phyloP scores from a whole-genome alignment of 495 filamentous ascomycete genomes.

The Penicillium odoratum region DNA sequence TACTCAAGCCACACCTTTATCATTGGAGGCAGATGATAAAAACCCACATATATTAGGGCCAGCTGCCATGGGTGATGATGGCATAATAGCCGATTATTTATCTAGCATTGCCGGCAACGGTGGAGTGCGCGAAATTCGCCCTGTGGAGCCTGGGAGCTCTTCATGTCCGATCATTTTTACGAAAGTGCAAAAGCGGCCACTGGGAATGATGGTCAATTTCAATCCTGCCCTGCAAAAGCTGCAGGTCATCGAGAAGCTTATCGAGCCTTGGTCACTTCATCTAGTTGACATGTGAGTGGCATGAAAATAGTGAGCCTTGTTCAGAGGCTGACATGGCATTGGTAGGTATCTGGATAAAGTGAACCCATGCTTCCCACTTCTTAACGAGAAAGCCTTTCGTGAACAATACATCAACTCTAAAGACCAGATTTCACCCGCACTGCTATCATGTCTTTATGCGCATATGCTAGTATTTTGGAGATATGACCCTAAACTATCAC shows the following conservation, averaged over 20 bases:
- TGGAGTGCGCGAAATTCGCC: too few species aligned
- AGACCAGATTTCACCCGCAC: constrained; percentile 32
- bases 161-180: constrained; percentile 4
- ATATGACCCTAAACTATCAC: constrained; percentile 15
- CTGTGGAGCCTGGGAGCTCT: constrained; percentile 22
- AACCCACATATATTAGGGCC: constrained; percentile 37
- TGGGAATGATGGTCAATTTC: too few species aligned
- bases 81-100: constrained; percentile 32
- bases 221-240: too few species aligned
- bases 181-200: too few species aligned
- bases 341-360: constrained; percentile 37
- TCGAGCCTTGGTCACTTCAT: too few species aligned
- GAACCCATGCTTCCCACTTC: constrained; percentile 40
- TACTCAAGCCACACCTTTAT: not conserved
- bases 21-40: constrained; percentile 19
- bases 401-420: constrained; percentile 22
- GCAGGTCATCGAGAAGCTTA: too few species aligned
- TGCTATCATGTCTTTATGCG: constrained; percentile 39
- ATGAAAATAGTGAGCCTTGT: too few species aligned
- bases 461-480: constrained; percentile 35
- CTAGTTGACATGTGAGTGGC: too few species aligned
- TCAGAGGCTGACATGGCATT: not conserved
- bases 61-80: constrained; percentile 31
- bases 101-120: not conserved
- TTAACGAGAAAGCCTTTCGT: constrained; percentile 34